phyloP scores from a whole-genome alignment of 2,329 filamentous ascomycete species.

The Arthroderma uncinatum region DNA sequence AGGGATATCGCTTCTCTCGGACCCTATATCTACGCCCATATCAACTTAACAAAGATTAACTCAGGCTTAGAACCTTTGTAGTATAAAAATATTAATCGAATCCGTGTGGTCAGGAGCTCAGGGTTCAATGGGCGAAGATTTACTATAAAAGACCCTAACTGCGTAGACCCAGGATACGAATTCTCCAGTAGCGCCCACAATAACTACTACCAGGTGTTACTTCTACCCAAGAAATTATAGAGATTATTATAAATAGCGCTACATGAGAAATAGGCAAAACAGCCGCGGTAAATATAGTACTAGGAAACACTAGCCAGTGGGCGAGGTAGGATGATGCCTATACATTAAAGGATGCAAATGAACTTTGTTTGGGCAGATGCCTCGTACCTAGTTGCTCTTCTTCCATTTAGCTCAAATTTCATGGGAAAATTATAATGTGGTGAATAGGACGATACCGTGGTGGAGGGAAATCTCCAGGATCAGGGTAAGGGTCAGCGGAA shows the following conservation, averaged over 20 bases:
- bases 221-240: constrained; percentile 25
- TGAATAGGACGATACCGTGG: not conserved
- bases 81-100: constrained; percentile 21
- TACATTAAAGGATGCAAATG: constrained; percentile 25
- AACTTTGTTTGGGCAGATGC: constrained; percentile 24
- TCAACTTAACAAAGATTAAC: constrained; percentile 26
- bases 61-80: constrained; percentile 20
- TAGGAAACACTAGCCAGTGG: constrained; percentile 23
- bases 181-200: constrained; percentile 20
- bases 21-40: constrained; percentile 21
- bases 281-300: constrained; percentile 21
- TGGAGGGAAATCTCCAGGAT: not conserved
- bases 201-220: constrained; percentile 22
- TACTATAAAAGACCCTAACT: constrained; percentile 18
- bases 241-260: constrained; percentile 14
- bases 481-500: constrained; percentile 11
- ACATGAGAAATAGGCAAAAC: constrained; percentile 15
- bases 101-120: constrained; percentile 22
- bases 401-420: not conserved
- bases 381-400: not conserved
- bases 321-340: constrained; percentile 24
- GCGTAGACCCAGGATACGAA: constrained; percentile 23
- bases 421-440: not conserved
- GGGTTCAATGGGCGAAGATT: constrained; percentile 24
- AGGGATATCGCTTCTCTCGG: constrained; percentile 13